Base-by-base conservation (phyloP, 192 early-diverging fungal genomes). In the Allomyces macrogynus region DNA sequence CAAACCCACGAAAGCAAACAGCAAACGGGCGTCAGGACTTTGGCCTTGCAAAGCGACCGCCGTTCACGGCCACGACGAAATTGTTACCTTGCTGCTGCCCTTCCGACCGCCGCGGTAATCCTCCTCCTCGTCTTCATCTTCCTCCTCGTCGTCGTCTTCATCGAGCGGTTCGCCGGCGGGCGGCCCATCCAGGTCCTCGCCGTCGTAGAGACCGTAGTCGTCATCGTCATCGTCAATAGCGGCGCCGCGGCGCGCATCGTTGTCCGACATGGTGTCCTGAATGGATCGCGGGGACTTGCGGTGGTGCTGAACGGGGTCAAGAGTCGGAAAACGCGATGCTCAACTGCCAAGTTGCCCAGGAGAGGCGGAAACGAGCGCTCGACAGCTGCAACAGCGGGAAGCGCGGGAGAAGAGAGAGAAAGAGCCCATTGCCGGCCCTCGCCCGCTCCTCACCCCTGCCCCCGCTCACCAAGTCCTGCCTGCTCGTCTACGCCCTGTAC, bases 71-170 rank as follows among this genome's bases (percentile, higher is more conserved):
- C n/a, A n/a, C n/a, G n/a, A n/a, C n/a, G n/a, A n/a, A n/a, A n/a
- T n/a, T 57, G n/a, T 24, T 11, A 62, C 60, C 26, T 64, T 62
- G 42, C 24, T 23, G 11, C 10, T 23, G 32, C 18, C 43, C 43
- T 64, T 42, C 1, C 27, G 26, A 40, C 63, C 63, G 11, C 25
- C 11, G 20, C 26, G 23, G 22, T 64, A n/a, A 10, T 64, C 63
- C 5, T 23, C 63, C 24, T 64, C 63, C 18, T 77, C 69, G 43
- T 75, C 75, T 20, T 79, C 78, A 18, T 84, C 84, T 25, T 84
- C 80, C 1, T 84, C 82, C 1, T 74, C 67, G 4, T 70, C 70
- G 7, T 69, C 73, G 0, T 68, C n/a, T n/a, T n/a, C 63, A 14
- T 57, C 49, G 49, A 57, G 49, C 12, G 12, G 12, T 10, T 57